Percentiles rank a stretch among this genome's conserved stretches.
phyloP scores from a whole-genome alignment of 352 stramenopile species.

The Phytophthora sojae region DNA sequence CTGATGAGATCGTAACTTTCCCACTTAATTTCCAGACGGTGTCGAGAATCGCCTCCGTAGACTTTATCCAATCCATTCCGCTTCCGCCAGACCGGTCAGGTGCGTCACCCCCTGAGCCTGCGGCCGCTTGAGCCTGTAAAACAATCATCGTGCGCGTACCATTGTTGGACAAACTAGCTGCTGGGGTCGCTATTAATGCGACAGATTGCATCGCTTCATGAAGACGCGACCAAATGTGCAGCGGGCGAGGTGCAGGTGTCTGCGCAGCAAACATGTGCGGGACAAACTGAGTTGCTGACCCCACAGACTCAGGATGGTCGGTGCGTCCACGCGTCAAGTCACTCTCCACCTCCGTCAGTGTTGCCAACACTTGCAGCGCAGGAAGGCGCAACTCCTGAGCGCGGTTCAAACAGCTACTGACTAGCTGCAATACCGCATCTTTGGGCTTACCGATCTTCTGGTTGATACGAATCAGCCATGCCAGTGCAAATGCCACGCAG shows the following conservation, averaged over 20 bases:
- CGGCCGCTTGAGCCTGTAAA: conserved; percentile 36
- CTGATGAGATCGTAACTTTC: conserved; percentile 57
- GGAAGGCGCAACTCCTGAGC: conserved; percentile 63
- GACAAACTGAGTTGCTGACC: conserved; percentile 31
- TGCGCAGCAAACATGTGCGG: conserved; percentile 42
- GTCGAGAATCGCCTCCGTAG: conserved; percentile 63
- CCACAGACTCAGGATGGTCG: conserved; percentile 16
- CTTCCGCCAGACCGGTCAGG: conserved; percentile 11
- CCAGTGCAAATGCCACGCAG: conserved; percentile 93
- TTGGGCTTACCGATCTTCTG: conserved; percentile 67
- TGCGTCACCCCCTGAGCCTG: conserved; percentile 20
- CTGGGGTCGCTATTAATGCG: conserved; percentile 33
- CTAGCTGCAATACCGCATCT: conserved; percentile 52
- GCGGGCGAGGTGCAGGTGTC: conserved; percentile 41
- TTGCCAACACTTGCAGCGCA: conserved; percentile 58
- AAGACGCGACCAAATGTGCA: conserved; percentile 56
- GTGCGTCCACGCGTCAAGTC: conserved; percentile 46
- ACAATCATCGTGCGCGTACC: conserved; percentile 29
- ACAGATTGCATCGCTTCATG: conserved; percentile 42
- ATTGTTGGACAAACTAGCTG: conserved; percentile 22
- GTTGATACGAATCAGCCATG: conserved; percentile 86
- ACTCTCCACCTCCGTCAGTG: conserved; percentile 59
- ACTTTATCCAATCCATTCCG: conserved; percentile 67
- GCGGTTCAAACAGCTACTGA: conserved; percentile 65
- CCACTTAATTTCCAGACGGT: conserved; percentile 72